phyloP scores from a whole-genome alignment of 2,329 filamentous ascomycete genomes.

The Ophiostoma perfectum region DNA sequence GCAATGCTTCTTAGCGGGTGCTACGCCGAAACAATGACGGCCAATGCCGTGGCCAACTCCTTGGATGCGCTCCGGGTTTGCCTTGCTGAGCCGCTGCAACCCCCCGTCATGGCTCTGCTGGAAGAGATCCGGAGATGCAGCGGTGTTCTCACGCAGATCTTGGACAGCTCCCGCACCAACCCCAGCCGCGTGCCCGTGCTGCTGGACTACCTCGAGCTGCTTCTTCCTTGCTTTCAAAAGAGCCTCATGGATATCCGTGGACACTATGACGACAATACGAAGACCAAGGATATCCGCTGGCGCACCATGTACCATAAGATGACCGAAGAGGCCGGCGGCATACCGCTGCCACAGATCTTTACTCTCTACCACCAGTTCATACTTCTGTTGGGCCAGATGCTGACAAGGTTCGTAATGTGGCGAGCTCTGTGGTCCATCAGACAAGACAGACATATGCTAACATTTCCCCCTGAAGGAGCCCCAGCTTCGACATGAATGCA shows the following conservation, averaged over 20 bases:
- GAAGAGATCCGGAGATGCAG: conserved; percentile 43
- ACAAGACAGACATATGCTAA: too few relatives aligned
- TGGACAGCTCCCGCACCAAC: conserved; percentile 50
- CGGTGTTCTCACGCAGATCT: conserved; percentile 48
- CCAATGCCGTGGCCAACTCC: conserved; percentile 42
- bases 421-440: too few relatives aligned
- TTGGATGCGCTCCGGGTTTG: conserved; percentile 46
- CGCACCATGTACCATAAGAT: conserved; percentile 54
- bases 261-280: conserved; percentile 47
- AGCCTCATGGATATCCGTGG: conserved; percentile 49
- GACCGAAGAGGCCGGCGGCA: conserved; percentile 46
- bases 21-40: conserved; percentile 49
- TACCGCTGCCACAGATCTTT: conserved; percentile 49
- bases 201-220: conserved; percentile 50
- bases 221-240: conserved; percentile 51
- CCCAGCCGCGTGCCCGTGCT: conserved; percentile 46
- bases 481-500: conserved; percentile 51
- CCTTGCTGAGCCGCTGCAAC: conserved; percentile 41
- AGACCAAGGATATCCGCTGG: conserved; percentile 49
- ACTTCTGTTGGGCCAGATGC: conserved; percentile 43
- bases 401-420: conserved; percentile 34
- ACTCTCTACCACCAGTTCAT: conserved; percentile 53
- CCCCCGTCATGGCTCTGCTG: conserved; percentile 45
- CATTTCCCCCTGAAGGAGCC: conserved; percentile 37
- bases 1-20: conserved; percentile 47